Conservation (phyloP, 768 basidiomycete genomes). For the Rubroboletus satanas region DNA sequence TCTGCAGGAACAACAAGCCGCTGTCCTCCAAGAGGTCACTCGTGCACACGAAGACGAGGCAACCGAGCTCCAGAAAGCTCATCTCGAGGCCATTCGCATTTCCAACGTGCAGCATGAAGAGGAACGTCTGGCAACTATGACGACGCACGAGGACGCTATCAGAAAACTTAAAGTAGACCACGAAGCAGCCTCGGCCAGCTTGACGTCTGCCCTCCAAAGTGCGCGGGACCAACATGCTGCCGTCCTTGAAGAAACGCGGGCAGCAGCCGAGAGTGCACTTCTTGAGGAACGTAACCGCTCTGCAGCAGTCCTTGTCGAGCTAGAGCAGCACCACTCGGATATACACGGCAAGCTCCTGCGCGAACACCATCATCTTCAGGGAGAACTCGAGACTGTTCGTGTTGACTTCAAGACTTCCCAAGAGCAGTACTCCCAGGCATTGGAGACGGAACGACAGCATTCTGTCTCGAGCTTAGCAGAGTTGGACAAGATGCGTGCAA, state of each 20-base stretch:
- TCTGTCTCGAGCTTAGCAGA: constrained; percentile 20
- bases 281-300: constrained; percentile 48
- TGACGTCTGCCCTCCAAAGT: constrained; percentile 39
- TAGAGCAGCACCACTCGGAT: constrained; percentile 45
- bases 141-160: constrained; percentile 43
- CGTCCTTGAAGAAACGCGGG: constrained; percentile 35
- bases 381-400: constrained; percentile 63
- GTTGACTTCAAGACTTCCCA: constrained; percentile 31
- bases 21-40: constrained; percentile 51
- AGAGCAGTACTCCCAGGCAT: constrained; percentile 11
- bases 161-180: constrained; percentile 44
- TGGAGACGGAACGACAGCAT: constrained; percentile 29
- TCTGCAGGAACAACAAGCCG: constrained; percentile 54
- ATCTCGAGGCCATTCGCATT: constrained; percentile 39
- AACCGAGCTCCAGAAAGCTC: constrained; percentile 44
- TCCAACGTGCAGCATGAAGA: constrained; percentile 32
- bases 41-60: constrained; percentile 54
- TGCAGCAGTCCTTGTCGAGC: constrained; percentile 42
- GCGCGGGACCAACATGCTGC: constrained; percentile 34
- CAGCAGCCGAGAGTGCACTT: constrained; percentile 34
- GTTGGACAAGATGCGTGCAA: constrained; percentile 14
- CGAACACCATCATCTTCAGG: constrained; percentile 33
- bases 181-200: constrained; percentile 40
- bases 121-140: constrained; percentile 33
- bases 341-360: constrained; percentile 42